phyloP scores from a whole-genome alignment of 106 monocot species.

The Acorus calamus region DNA sequence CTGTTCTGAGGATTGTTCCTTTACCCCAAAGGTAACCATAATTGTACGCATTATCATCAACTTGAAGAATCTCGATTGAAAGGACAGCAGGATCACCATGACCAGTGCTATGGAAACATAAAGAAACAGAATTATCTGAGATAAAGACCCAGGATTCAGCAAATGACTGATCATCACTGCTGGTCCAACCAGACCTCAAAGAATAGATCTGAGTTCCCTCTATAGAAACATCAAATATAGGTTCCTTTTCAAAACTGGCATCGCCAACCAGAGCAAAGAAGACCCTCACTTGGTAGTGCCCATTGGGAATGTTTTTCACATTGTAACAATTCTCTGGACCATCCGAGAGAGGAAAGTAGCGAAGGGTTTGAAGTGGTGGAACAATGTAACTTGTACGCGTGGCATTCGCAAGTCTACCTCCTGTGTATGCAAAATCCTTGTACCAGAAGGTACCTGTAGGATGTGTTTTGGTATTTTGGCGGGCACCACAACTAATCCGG shows the following conservation, averaged over 20 bases:
- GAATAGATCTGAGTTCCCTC: constrained; percentile 84
- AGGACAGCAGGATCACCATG: constrained; percentile 92
- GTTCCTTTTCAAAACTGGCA: constrained; percentile 53
- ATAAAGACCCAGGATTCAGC: constrained; percentile 66
- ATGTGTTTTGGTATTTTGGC: constrained; percentile 39
- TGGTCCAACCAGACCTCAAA: constrained; percentile 78
- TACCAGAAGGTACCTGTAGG: constrained; percentile 70
- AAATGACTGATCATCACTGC: constrained; percentile 66
- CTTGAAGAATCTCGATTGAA: constrained; percentile 85
- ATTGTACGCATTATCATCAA: constrained; percentile 54
- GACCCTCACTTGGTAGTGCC: constrained; percentile 60
- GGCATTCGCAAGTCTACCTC: constrained; percentile 67
- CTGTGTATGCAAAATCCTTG: constrained; percentile 84
- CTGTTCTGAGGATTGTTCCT: constrained; percentile 54
- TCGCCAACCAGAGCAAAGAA: constrained; percentile 66
- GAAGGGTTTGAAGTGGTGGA: constrained; percentile 78
- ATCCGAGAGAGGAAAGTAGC: constrained; percentile 90
- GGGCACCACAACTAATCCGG: constrained; percentile 85
- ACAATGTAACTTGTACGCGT: constrained; percentile 37
- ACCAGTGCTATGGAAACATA: constrained; percentile 90
- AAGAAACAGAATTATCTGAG: constrained; percentile 31
- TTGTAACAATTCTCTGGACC: constrained; percentile 95
- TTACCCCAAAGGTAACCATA: constrained; percentile 43
- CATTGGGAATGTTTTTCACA: constrained; percentile 52
- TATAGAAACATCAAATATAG: constrained; percentile 81